These are phyloP conservation scores for Hyparrhenia diplandra DNA, from an alignment of 176 grass and related monocot species.

Conservation along the genomic window DNA sequence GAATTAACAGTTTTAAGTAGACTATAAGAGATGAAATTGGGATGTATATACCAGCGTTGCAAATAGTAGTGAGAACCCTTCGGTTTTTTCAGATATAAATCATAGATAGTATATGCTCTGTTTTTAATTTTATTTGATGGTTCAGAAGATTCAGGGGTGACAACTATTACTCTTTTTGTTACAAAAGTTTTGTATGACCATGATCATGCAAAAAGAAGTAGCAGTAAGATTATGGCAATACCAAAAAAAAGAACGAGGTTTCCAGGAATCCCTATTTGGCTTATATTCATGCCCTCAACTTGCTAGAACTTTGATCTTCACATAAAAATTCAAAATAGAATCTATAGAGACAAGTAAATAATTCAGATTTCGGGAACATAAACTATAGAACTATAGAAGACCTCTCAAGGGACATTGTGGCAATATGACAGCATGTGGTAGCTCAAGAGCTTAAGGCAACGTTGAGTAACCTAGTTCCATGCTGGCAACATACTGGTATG, in stretches of 20 bases:
- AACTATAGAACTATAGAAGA: not conserved
- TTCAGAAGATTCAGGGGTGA: not conserved
- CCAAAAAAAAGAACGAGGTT: not conserved
- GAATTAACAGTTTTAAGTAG: too few species aligned
- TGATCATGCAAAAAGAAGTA: not conserved
- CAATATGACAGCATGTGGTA: too few species aligned
- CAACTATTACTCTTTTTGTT: not conserved
- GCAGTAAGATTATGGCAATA: too few species aligned
- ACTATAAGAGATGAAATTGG: not conserved
- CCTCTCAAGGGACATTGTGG: not conserved
- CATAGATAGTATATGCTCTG: too few species aligned
- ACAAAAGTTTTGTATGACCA: not conserved
- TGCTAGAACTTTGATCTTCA: not conserved
- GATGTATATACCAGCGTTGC: not conserved
- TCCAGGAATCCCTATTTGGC: not conserved
- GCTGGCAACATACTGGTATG: not conserved
- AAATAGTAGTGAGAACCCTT: not conserved
- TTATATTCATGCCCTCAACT: too few species aligned
- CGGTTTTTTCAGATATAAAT: too few species aligned
- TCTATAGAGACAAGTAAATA: too few species aligned
- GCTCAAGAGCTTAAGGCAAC: not conserved
- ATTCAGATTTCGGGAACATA: not conserved
- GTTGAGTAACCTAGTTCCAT: not conserved
- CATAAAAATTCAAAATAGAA: not conserved
- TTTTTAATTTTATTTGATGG: too few species aligned